Evolutionary conservation across 139 green algal genomes (phyloP).

Genomic region (Chlamydomonas incerta): DNA sequence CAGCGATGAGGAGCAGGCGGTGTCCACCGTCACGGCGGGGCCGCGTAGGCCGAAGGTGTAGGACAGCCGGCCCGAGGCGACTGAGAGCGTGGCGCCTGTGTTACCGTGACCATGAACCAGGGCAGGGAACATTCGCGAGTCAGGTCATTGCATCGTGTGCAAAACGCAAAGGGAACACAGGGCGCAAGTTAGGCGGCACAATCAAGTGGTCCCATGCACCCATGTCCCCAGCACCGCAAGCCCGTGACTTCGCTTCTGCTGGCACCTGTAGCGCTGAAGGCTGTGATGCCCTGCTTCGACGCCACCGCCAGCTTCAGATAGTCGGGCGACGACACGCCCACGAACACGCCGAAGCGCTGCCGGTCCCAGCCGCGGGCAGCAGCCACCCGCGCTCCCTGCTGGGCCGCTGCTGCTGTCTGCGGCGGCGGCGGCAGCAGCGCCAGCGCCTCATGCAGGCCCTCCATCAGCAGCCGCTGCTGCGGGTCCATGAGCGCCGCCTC

Average conservation of each 20-base stretch:
- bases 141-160: neutral
- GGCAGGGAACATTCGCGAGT: neutral
- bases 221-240: too few relatives aligned
- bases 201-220: neutral
- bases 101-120: neutral
- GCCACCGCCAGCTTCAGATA: slow-evolving; percentile 71
- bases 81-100: slow-evolving; percentile 76
- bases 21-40: slow-evolving; percentile 82
- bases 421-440: neutral
- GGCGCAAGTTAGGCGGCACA: too few relatives aligned
- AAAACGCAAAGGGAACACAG: too few relatives aligned
- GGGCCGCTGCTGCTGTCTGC: neutral
- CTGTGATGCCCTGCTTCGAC: slow-evolving; percentile 30
- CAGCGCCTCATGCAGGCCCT: slow-evolving; percentile 52
- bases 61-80: slow-evolving; percentile 78
- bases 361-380: neutral
- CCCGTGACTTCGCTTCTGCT: too few relatives aligned
- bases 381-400: neutral
- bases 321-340: slow-evolving; percentile 78
- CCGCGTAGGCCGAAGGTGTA: slow-evolving; percentile 85
- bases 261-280: slow-evolving; percentile 72
- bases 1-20: slow-evolving; percentile 83
- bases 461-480: slow-evolving; percentile 82
- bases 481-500: slow-evolving; percentile 87
- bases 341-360: slow-evolving; percentile 56